phyloP scores from a whole-genome alignment of 345 rosid species.

The Citrus cavaleriei region DNA sequence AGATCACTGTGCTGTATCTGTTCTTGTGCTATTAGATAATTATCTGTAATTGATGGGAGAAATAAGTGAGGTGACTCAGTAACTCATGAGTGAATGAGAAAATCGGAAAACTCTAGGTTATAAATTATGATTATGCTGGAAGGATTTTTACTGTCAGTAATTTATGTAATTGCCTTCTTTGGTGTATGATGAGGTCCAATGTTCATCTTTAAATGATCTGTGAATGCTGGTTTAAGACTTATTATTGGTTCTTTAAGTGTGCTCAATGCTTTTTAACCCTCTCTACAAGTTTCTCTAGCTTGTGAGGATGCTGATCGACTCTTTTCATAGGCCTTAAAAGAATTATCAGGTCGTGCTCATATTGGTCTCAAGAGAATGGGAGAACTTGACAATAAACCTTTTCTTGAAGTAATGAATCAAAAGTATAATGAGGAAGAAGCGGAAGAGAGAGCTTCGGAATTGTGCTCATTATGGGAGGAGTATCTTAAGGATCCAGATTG shows the following conservation, averaged over 20 bases:
- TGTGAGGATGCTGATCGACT: conserved; percentile 16
- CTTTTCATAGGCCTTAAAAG: conserved; percentile 55
- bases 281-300: neutral
- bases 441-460: conserved; percentile 66
- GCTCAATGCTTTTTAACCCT: neutral
- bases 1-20: neutral
- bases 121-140: neutral
- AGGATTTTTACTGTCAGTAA: neutral
- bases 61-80: neutral
- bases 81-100: neutral
- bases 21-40: neutral
- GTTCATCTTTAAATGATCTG: neutral
- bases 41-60: neutral
- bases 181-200: neutral
- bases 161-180: neutral
- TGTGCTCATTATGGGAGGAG: conserved; percentile 92
- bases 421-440: conserved; percentile 64
- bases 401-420: conserved; percentile 72
- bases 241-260: conserved; percentile 1
- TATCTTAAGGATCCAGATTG: conserved; percentile 89
- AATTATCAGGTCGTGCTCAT: conserved; percentile 35
- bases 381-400: conserved; percentile 77
- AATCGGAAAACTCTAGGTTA: neutral
- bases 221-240: neutral
- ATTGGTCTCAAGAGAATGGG: conserved; percentile 95